phyloP scores from a whole-genome alignment of 2,329 filamentous ascomycete genomes.

The Capronia americana region DNA sequence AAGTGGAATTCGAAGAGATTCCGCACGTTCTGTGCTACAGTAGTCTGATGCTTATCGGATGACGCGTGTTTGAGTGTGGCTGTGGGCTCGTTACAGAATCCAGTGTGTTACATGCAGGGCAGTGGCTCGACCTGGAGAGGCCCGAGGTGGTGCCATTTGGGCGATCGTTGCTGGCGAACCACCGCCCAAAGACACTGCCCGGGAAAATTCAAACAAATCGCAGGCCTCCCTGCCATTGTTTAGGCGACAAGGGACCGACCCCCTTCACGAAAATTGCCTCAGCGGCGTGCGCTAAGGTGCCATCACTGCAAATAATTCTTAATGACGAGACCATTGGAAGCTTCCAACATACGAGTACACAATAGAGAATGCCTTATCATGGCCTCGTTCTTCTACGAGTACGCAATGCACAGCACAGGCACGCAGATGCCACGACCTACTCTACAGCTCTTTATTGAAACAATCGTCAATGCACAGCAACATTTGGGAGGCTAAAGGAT shows the following conservation, averaged over 20 bases:
- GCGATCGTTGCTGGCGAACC: background rate
- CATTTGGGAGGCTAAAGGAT: constrained; percentile 1
- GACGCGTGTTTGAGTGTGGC: constrained; percentile 17
- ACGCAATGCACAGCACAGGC: background rate
- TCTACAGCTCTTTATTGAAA: background rate
- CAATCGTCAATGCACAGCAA: background rate
- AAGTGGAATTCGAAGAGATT: background rate
- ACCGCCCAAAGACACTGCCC: background rate
- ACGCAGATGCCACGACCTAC: background rate
- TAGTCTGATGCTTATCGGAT: constrained; percentile 2
- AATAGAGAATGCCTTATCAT: too few species aligned
- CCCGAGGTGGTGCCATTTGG: constrained; percentile 9
- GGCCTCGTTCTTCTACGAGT: background rate
- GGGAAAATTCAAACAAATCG: constrained; percentile 7
- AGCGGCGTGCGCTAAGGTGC: background rate
- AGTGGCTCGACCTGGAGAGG: background rate
- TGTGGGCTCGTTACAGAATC: constrained; percentile 9
- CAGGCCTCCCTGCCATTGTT: background rate
- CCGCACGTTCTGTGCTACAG: background rate
- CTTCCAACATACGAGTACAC: too few species aligned
- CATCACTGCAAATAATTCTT: background rate
- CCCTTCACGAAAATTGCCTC: constrained; percentile 10
- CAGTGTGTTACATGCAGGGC: constrained; percentile 1
- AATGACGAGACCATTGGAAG: too few species aligned
- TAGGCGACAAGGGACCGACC: constrained; percentile 3